A percentile compares a stretch with the other conserved stretches of the same genome.
Conservation (phyloP, 345 rosid species). For the Excoecaria cochinchinensis region DNA sequence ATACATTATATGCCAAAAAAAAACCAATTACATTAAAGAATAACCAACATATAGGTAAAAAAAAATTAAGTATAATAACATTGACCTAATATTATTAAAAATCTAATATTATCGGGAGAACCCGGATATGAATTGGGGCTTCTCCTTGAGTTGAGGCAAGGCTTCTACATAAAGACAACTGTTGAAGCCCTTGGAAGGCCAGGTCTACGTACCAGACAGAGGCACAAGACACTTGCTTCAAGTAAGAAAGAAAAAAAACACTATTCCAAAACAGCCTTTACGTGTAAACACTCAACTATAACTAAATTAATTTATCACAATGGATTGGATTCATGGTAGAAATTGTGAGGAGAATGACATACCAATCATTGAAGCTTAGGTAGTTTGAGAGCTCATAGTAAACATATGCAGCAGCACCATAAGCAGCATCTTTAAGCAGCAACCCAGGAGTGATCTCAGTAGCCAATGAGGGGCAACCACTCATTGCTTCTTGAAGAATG, state of each 20-base stretch:
- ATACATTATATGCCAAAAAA: no score
- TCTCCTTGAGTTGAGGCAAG: no score
- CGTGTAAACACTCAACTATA: neutral
- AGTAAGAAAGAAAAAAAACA: neutral
- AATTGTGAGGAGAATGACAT: constrained; percentile 9
- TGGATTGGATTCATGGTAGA: constrained; percentile 13
- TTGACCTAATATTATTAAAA: no score
- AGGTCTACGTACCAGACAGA: neutral
- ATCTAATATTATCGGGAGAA: no score
- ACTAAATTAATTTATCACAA: neutral
- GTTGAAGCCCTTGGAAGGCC: no score
- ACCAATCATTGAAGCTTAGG: constrained; percentile 94
- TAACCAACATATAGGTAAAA: no score
- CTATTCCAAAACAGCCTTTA: neutral
- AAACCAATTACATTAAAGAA: no score
- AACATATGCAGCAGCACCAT: constrained; percentile 96
- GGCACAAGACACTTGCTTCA: neutral
- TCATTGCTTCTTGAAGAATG: constrained; percentile 95
- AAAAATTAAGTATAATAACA: no score
- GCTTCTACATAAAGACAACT: no score
- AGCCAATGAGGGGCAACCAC: constrained; percentile 72
- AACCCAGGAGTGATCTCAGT: constrained; percentile 79
- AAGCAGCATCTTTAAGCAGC: constrained; percentile 96
- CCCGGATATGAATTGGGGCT: no score
- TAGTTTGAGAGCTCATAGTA: constrained; percentile 98